Conservation (phyloP, 345 rosid species). For the Populus simonii region DNA sequence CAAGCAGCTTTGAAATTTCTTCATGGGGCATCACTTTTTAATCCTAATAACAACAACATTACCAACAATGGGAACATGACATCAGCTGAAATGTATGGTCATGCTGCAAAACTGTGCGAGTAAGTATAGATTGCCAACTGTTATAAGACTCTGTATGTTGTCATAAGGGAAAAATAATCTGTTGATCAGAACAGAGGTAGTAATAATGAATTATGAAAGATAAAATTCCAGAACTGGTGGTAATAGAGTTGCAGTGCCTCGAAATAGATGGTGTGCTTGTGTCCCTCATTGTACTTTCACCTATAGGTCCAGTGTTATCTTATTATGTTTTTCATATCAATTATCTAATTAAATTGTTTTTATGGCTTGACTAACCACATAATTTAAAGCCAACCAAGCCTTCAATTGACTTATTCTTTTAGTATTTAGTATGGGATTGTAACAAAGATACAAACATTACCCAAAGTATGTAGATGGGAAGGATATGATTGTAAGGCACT, state of each 20-base stretch:
- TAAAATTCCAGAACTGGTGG: not conserved
- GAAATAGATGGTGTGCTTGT: not conserved
- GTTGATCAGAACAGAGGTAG: not conserved
- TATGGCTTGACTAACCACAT: not conserved
- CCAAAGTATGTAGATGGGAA: not conserved
- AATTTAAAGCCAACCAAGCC: not conserved
- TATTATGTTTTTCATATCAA: too few relatives aligned
- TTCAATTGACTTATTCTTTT: not conserved
- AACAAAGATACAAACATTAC: not conserved
- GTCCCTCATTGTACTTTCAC: not conserved
- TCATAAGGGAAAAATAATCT: not conserved
- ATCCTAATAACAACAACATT: not conserved
- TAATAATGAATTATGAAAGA: not conserved
- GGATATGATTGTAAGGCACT: not conserved
- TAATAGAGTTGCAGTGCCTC: not conserved
- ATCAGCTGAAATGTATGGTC: not conserved
- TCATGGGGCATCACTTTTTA: slow-evolving; percentile 14
- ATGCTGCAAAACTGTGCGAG: slow-evolving; percentile 14
- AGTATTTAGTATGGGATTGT: not conserved
- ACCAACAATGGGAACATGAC: slow-evolving; percentile 11
- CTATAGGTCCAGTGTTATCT: too few relatives aligned
- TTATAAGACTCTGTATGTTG: not conserved
- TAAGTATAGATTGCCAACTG: slow-evolving; percentile 1
- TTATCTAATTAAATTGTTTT: not conserved
- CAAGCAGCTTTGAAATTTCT: slow-evolving; percentile 21